Conservation (phyloP, 441 rosid species). For the Adansonia gregorii region DNA sequence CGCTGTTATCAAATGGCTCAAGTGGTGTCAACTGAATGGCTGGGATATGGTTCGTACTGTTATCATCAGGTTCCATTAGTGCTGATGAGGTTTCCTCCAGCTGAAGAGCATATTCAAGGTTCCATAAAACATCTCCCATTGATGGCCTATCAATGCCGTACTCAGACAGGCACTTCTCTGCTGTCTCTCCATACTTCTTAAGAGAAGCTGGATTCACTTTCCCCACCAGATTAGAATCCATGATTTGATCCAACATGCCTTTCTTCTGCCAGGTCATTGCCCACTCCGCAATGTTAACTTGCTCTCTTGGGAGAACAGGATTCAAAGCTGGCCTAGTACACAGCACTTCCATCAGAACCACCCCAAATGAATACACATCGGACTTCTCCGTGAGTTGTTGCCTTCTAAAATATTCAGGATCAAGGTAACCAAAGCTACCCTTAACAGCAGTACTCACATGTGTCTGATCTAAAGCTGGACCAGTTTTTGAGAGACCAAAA, state of each 20-base stretch:
- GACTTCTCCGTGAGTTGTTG: conserved; percentile 95
- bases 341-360: conserved; percentile 92
- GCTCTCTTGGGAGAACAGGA: conserved; percentile 93
- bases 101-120: conserved; percentile 90
- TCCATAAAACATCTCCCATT: conserved; percentile 98
- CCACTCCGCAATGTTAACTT: conserved; percentile 98
- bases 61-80: conserved; percentile 88
- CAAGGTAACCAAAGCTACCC: conserved; percentile 97
- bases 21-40: conserved; percentile 82
- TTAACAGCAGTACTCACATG: conserved; percentile 99
- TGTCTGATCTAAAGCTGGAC: conserved; percentile 90
- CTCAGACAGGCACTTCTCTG: conserved; percentile 96
- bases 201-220: conserved; percentile 83
- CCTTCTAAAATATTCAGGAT: conserved; percentile 96
- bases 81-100: conserved; percentile 91
- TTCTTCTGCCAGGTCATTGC: conserved; percentile 97
- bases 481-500: conserved; percentile 96
- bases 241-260: conserved; percentile 88
- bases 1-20: conserved; percentile 87
- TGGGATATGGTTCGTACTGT: conserved; percentile 93
- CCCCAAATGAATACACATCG: conserved; percentile 95
- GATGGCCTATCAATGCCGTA: conserved; percentile 91
- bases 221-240: conserved; percentile 81
- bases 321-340: conserved; percentile 94
- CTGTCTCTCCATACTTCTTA: conserved; percentile 92